These are phyloP conservation scores for Alternaria sp. DNA, from an alignment of 2,329 filamentous ascomycete genomes.

Conservation along the genomic window DNA sequence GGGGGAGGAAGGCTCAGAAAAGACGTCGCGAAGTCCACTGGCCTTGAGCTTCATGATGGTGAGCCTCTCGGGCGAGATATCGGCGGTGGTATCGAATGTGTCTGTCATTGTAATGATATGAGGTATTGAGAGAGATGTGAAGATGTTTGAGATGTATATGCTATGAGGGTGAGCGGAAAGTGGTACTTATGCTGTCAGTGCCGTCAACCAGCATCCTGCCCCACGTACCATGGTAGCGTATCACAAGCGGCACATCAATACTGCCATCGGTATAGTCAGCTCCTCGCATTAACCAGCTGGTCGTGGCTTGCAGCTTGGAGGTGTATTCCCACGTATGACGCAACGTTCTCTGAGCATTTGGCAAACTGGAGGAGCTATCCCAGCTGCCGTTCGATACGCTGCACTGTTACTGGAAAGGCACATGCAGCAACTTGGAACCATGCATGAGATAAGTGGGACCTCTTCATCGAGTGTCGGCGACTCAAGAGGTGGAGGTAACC, in stretches of 20 bases:
- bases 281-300: not conserved
- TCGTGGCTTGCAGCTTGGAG: slow-evolving; percentile 1
- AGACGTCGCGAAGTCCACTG: slow-evolving; percentile 26
- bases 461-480: slow-evolving; percentile 8
- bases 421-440: slow-evolving; percentile 3
- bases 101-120: slow-evolving; percentile 2
- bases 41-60: slow-evolving; percentile 32
- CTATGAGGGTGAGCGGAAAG: not conserved
- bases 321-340: slow-evolving; percentile 2
- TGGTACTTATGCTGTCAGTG: slow-evolving; percentile 11
- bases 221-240: not conserved
- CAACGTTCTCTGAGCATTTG: not conserved
- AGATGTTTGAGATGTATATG: not conserved
- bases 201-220: not conserved
- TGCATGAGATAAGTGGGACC: not conserved
- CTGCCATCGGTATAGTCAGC: not conserved
- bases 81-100: slow-evolving; percentile 2
- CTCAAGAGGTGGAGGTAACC: slow-evolving; percentile 5
- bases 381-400: not conserved
- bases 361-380: not conserved
- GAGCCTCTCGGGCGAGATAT: slow-evolving; percentile 32
- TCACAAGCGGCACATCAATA: not conserved
- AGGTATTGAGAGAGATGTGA: not conserved
- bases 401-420: slow-evolving; percentile 4
- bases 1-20: slow-evolving; percentile 31